Conservation (phyloP, 768 basidiomycete species). For the Pulveroboletus sp. region DNA sequence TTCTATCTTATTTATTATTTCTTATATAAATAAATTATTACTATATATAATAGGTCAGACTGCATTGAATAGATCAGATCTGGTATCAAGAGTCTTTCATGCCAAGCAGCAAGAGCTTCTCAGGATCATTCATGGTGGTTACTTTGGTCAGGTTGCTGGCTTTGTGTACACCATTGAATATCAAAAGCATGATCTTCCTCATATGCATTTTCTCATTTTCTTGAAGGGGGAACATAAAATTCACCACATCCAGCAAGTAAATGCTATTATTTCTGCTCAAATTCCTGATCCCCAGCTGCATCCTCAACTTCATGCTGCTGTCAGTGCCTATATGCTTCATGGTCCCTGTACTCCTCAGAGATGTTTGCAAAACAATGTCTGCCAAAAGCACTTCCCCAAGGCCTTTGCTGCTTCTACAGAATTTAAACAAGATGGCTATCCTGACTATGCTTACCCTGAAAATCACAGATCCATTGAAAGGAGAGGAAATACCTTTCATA, state of each 20-base stretch:
- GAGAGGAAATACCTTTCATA: neutral
- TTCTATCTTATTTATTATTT: neutral
- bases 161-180: conserved; percentile 46
- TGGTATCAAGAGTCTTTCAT: conserved; percentile 43
- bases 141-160: conserved; percentile 41
- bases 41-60: conserved; percentile 24
- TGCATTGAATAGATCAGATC: conserved; percentile 41
- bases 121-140: conserved; percentile 33
- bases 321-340: too few species aligned
- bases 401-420: neutral
- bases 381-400: neutral
- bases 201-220: neutral
- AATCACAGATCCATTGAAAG: neutral
- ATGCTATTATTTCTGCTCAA: neutral
- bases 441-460: neutral
- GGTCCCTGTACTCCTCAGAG: neutral
- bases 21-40: neutral
- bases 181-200: neutral
- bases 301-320: neutral
- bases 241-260: neutral
- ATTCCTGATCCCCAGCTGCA: neutral
- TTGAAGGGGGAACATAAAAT: neutral
- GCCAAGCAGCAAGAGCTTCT: conserved; percentile 37
- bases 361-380: neutral
- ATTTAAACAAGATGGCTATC: neutral